Base-by-base conservation (phyloP, 2,329 filamentous ascomycete genomes). In the Diaporthe sp. region DNA sequence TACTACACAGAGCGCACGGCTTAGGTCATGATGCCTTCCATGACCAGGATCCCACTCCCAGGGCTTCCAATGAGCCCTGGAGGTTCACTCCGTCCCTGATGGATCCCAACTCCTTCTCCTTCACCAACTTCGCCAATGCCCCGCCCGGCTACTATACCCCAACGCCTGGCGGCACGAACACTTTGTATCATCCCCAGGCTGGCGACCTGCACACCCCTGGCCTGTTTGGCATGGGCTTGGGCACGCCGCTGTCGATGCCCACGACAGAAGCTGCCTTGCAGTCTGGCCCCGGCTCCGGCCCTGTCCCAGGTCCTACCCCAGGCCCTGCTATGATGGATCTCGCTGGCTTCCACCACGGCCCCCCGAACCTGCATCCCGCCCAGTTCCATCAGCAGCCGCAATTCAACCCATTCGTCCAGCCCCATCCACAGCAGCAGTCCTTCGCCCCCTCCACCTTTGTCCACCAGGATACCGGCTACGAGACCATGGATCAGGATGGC, bases 71-170 rank as follows among this genome's bases (percentile, higher is more conserved):
- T 80, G 95, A 98, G 79, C 92, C 90, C 79, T 97, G 96, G 92
- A 91, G 94, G 79, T 95, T 98, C 81, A 98, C 96, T 3, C 95
- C 96, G 5, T 97, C 95, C 31, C 88, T 98, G 75, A 90, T 98
- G 82, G 96, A 98, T 82, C 92, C 95, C 25, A 95, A 93, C 83
- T 94, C 94, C 42, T 95, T 95, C 83, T 91, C 92, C 34, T 98
- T 98, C 84, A 89, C 92, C 76, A 89, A 90, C 74, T 96, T 98
- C 81, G 92, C 93, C 78, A 95, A 94, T 84, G 94, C 96, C 78
- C 91, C 93, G 61, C 91, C 94, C 22, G 94, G 93, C 19, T 97
- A 97, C 84, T 98, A 98, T 84, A 96, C 95, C 10, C 94, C 96
- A 2, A 97, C 95, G 1, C 94, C 95, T 2, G 94, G 94, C 78